phyloP scores from a whole-genome alignment of 192 early-diverging fungal genomes.

The Ambispora gerdemannii region DNA sequence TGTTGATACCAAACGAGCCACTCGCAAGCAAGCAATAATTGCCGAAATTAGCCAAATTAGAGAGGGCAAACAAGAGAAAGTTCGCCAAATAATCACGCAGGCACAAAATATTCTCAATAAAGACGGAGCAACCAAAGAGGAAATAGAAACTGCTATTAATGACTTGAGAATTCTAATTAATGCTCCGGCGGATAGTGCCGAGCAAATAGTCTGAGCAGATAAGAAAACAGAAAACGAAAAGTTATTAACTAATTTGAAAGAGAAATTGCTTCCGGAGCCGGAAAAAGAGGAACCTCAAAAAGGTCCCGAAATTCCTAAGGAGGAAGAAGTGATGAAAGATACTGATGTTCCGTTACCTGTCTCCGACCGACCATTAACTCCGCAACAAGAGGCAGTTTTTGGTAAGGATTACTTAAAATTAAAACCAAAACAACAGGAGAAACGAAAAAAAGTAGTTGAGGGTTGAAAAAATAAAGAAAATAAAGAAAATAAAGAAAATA shows the following conservation, averaged over 20 bases:
- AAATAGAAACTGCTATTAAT: not conserved
- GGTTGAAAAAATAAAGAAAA: no score
- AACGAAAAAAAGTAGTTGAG: not conserved
- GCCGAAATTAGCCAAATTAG: not conserved
- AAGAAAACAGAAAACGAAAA: not conserved
- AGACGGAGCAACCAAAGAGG: not conserved
- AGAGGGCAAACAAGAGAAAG: not conserved
- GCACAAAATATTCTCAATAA: not conserved
- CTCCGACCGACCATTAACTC: not conserved
- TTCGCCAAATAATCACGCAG: constrained; percentile 6
- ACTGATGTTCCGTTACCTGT: no score
- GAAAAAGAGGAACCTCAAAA: not conserved
- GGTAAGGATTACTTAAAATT: not conserved
- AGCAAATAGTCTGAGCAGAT: constrained; percentile 3
- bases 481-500: no score
- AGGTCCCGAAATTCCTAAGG: no score
- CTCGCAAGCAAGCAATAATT: not conserved
- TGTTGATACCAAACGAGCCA: not conserved
- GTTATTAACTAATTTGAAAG: constrained; percentile 18
- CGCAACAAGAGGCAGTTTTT: not conserved
- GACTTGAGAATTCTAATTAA: not conserved
- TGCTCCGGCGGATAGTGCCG: not conserved
- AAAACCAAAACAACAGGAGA: not conserved
- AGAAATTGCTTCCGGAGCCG: not conserved
- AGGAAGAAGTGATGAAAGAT: no score